Evolutionary conservation across 2,329 filamentous ascomycete species (phyloP), one percentile per base, ranked within the genome.

Genomic region (Hymenoscyphus infarciens): DNA sequence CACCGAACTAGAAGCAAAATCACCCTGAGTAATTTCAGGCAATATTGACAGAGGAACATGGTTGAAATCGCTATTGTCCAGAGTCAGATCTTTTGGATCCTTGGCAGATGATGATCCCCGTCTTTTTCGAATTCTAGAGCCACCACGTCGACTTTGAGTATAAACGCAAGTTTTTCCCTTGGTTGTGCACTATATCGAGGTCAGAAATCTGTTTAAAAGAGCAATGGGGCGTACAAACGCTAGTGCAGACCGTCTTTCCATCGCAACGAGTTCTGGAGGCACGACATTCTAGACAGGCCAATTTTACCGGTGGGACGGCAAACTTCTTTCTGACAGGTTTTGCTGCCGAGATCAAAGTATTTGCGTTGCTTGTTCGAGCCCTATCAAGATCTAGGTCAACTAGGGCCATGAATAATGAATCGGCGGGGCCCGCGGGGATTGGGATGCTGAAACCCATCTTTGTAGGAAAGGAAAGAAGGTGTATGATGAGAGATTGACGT

Each of bases 241-340:
- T 79, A 61, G 74, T 71, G 70, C 79, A 81, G 42, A 75, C 74
- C 53, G 71, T 71, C 53, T 78, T 76, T 49, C 79, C 79, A 70
- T 81, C 79, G 67, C 79, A 81, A 66, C 79, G 76, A 57, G 77
- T 80, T 56, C 79, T 75, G 39, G 78, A 78, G 58, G 77, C 74
- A 63, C 79, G 77, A 69, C 79, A 82, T 60, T 79, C 77, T 62
- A 82, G 74, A 67, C 80, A 82, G 25, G 80, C 80, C 58, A 80
- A 75, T 70, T 82, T 82, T 31, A 82, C 80, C 1, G 80, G 80
- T 57, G 80, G 80, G 27, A 69, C 66, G 4, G 66, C 65, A 49
- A 72, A 71, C 58, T 71, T 72, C 68, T 68, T 72, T 57, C 69
- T 64, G 25, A 59, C 31, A 5, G 57, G 57, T 52, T 69, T 69